Evolutionary conservation across 2,329 filamentous ascomycete species (phyloP).

Genomic region (Penicillium sclerotiorum): DNA sequence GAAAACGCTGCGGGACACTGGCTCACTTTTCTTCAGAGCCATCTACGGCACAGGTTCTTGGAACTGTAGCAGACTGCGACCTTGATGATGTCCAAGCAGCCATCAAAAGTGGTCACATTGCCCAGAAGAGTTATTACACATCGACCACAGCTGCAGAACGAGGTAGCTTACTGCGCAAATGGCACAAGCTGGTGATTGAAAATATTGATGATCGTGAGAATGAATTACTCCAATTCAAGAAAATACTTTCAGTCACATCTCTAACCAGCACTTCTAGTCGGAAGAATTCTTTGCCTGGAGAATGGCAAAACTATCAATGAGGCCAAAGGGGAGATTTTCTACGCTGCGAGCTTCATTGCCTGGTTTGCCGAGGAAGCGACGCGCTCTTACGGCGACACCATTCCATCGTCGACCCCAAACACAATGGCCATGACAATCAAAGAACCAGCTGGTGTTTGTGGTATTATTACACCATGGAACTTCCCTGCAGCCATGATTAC

Average conservation of each 20-base stretch:
- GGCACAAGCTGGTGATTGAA: slow-evolving; percentile 59
- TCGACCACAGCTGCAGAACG: slow-evolving; percentile 55
- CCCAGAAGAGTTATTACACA: slow-evolving; percentile 39
- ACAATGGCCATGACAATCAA: slow-evolving; percentile 77
- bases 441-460: slow-evolving; percentile 81
- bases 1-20: too few species aligned
- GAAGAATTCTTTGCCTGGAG: slow-evolving; percentile 59
- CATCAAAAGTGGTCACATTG: slow-evolving; percentile 18
- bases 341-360: slow-evolving; percentile 52
- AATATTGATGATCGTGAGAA: slow-evolving; percentile 52
- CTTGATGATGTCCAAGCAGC: slow-evolving; percentile 23
- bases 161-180: slow-evolving; percentile 54
- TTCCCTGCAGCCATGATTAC: slow-evolving; percentile 76
- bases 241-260: too few species aligned
- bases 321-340: slow-evolving; percentile 51
- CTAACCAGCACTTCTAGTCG: too few species aligned
- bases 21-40: too few species aligned
- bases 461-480: slow-evolving; percentile 85
- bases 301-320: slow-evolving; percentile 61
- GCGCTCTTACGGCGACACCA: slow-evolving; percentile 53
- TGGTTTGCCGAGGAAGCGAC: slow-evolving; percentile 59
- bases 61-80: slow-evolving; percentile 21
- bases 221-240: not conserved
- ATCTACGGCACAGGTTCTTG: slow-evolving; percentile 19
- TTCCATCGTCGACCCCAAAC: slow-evolving; percentile 53